Conservation (phyloP, 2,329 filamentous ascomycete species). For the Aquanectria penicillioides region DNA sequence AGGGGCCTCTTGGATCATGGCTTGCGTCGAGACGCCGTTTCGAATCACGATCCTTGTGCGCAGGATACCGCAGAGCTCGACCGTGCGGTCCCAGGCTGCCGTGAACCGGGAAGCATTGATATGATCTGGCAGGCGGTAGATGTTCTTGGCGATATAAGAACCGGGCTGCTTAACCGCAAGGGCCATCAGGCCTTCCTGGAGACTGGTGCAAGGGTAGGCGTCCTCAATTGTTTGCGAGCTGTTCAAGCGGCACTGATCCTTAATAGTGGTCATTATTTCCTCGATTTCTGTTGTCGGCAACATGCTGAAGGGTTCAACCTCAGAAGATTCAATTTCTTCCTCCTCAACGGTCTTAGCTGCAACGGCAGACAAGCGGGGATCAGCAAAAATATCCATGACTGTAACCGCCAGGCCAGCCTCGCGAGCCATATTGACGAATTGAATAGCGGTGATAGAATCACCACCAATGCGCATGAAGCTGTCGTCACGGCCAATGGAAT, state of each 20-base stretch:
- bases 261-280: not conserved
- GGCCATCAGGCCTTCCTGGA: slow-evolving; percentile 12
- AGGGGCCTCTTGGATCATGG: not conserved
- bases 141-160: slow-evolving; percentile 3
- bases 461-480: slow-evolving; percentile 61
- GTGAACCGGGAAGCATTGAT: not conserved
- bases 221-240: not conserved
- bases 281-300: not conserved
- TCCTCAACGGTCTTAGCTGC: not conserved
- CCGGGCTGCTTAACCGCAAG: slow-evolving; percentile 11
- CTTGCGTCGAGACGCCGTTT: not conserved
- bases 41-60: slow-evolving; percentile 1
- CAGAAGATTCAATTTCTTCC: not conserved
- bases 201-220: slow-evolving; percentile 14
- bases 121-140: not conserved
- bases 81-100: slow-evolving; percentile 1
- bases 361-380: no score
- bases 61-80: not conserved
- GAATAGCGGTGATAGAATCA: slow-evolving; percentile 61
- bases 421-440: slow-evolving; percentile 55
- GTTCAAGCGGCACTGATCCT: not conserved
- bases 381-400: no score
- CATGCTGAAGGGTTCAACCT: not conserved
- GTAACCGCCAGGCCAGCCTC: no score
- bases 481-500: slow-evolving; percentile 52